Percentiles rank a stretch among this genome's conserved stretches.
Conservation (phyloP, 148 eudicot genomes). For the Rhododendron mucronatum region DNA sequence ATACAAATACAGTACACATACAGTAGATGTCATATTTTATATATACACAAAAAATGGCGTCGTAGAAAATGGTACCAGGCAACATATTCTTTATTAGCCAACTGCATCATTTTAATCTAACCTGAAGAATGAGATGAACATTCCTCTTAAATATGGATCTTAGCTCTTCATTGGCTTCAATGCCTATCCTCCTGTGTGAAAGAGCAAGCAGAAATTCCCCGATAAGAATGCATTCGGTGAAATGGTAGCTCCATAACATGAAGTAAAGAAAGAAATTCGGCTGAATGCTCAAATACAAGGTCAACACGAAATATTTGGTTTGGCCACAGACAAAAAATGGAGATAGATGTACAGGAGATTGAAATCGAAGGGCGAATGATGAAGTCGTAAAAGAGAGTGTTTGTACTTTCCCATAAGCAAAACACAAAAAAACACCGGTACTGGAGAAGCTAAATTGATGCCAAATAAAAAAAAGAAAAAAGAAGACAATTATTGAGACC, state of each 20-base stretch:
- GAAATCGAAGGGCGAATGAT: neutral
- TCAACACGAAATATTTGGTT: neutral
- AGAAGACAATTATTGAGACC: neutral
- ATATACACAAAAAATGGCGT: neutral
- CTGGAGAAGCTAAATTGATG: no score
- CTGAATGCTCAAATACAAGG: no score
- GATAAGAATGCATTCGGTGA: neutral
- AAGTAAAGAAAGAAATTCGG: neutral
- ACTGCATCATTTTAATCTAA: conserved; percentile 50
- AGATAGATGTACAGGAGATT: neutral
- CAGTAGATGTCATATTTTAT: neutral
- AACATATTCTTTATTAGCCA: neutral
- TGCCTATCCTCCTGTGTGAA: conserved; percentile 55
- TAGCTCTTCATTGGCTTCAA: conserved; percentile 89
- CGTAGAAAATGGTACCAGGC: neutral
- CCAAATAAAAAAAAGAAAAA: neutral
- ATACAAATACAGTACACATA: neutral
- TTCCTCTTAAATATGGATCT: conserved; percentile 73
- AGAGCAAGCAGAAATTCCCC: neutral
- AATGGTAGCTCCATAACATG: neutral
- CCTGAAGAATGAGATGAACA: conserved; percentile 81
- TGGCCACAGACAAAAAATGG: neutral
- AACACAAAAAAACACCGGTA: neutral
- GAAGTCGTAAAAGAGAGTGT: neutral
- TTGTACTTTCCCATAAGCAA: neutral